Evolutionary conservation across 108 stramenopile species (phyloP).

Genomic region (Ochromonas danica): DNA sequence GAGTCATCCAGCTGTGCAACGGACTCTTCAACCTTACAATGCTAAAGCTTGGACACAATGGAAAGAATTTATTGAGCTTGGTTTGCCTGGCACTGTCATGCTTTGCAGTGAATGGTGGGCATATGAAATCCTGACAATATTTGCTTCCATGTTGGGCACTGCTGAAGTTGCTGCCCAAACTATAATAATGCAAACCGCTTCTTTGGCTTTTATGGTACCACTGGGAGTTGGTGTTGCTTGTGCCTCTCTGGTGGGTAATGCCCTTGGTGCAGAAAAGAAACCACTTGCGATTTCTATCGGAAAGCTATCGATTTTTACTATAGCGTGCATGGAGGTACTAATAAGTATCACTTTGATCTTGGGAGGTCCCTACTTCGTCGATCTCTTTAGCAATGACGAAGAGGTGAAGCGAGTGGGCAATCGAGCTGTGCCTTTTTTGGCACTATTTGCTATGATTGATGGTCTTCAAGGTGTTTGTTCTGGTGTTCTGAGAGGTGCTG

Average conservation of each 20-base stretch:
- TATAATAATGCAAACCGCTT: conserved; percentile 25
- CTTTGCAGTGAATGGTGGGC: conserved; percentile 37
- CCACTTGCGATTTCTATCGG: conserved; percentile 21
- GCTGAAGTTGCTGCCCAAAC: conserved; percentile 30
- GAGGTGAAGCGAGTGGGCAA: background rate
- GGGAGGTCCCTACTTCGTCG: background rate
- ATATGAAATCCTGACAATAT: conserved; percentile 24
- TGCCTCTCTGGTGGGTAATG: conserved; percentile 29
- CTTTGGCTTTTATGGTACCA: conserved; percentile 33
- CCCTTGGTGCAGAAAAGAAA: conserved; percentile 21
- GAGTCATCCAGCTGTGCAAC: conserved; percentile 4
- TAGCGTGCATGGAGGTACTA: background rate
- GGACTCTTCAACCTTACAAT: background rate
- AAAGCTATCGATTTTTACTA: background rate
- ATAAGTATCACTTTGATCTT: background rate
- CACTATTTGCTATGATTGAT: conserved; percentile 26
- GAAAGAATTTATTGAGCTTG: conserved; percentile 23
- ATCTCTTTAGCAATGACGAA: background rate
- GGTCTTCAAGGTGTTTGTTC: conserved; percentile 33
- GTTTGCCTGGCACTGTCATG: conserved; percentile 28
- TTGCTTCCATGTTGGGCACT: conserved; percentile 20
- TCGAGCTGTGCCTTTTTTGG: conserved; percentile 20
- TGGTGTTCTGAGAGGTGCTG: conserved; percentile 31
- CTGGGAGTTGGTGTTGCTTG: conserved; percentile 32
- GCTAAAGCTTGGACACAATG: background rate